Evolutionary conservation across 2,329 filamentous ascomycete species (phyloP).

Genomic region (Penicillium sp.): DNA sequence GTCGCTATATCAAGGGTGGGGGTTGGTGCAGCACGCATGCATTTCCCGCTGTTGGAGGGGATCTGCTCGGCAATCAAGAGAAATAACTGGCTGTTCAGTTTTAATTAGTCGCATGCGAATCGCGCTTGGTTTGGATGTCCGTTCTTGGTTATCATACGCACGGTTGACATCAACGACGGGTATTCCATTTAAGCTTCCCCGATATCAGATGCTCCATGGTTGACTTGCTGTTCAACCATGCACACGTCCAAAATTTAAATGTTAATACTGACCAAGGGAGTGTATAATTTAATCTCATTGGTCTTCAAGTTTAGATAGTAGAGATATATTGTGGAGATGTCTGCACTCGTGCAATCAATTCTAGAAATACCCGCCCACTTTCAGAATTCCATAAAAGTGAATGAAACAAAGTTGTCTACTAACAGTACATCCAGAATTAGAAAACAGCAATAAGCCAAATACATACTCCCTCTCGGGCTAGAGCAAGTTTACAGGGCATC

Average conservation of each 20-base stretch:
- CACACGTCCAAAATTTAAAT: too few species aligned
- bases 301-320: too few species aligned
- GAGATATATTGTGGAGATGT: too few species aligned
- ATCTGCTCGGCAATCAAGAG: not conserved
- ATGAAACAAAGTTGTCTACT: not conserved
- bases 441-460: not conserved
- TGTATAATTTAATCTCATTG: not conserved
- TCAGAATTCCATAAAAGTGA: not conserved
- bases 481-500: conserved; percentile 14
- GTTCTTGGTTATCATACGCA: not conserved
- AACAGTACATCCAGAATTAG: not conserved
- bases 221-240: not conserved
- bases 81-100: too few species aligned
- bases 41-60: not conserved
- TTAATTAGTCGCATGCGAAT: not conserved
- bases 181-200: not conserved
- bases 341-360: too few species aligned
- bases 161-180: too few species aligned
- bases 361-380: not conserved
- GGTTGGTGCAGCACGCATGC: conserved; percentile 23
- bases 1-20: conserved; percentile 5
- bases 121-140: not conserved
- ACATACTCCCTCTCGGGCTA: not conserved
- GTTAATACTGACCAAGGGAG: too few species aligned
- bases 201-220: not conserved